These are phyloP conservation scores for Lepraria neglecta DNA, from an alignment of 495 filamentous ascomycete genomes.

Conservation along the genomic window DNA sequence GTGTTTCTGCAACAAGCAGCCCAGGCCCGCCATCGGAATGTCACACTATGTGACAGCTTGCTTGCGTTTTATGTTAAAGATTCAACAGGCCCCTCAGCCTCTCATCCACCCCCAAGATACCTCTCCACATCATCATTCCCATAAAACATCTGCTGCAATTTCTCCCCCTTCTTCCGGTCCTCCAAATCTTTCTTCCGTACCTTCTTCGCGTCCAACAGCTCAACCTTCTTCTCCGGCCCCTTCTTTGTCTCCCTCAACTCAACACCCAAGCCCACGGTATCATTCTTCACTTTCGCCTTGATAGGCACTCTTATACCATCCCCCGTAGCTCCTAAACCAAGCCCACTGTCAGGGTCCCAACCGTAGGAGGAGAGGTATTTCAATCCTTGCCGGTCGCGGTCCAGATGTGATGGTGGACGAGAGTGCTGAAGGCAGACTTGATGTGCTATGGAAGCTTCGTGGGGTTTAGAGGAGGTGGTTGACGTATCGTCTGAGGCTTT, in stretches of 20 bases:
- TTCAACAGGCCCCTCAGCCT: background rate
- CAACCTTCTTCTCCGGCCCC: slow-evolving; percentile 35
- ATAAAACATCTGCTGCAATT: slow-evolving; percentile 60
- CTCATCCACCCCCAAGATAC: slow-evolving; percentile 50
- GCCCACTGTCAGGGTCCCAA: slow-evolving; percentile 77
- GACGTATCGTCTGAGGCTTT: slow-evolving; percentile 4
- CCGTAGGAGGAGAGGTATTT: slow-evolving; percentile 69
- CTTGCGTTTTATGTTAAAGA: too few relatives aligned
- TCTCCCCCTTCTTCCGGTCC: slow-evolving; percentile 57
- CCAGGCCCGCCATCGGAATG: too few relatives aligned
- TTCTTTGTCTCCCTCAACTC: slow-evolving; percentile 28
- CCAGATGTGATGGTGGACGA: slow-evolving; percentile 75
- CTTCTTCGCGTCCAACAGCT: slow-evolving; percentile 65
- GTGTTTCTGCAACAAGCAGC: too few relatives aligned
- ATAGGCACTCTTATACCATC: slow-evolving; percentile 73
- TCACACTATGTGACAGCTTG: background rate
- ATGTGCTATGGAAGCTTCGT: slow-evolving; percentile 71
- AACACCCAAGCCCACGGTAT: slow-evolving; percentile 66
- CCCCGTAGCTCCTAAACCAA: slow-evolving; percentile 62
- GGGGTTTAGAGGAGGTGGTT: slow-evolving; percentile 35
- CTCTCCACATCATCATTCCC: slow-evolving; percentile 61
- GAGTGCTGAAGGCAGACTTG: slow-evolving; percentile 76
- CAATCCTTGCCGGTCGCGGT: slow-evolving; percentile 71
- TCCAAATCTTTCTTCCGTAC: slow-evolving; percentile 53
- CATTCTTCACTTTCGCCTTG: slow-evolving; percentile 64